phyloP scores from a whole-genome alignment of 805 yeast genomes.

The Torulaspora quercuum region DNA sequence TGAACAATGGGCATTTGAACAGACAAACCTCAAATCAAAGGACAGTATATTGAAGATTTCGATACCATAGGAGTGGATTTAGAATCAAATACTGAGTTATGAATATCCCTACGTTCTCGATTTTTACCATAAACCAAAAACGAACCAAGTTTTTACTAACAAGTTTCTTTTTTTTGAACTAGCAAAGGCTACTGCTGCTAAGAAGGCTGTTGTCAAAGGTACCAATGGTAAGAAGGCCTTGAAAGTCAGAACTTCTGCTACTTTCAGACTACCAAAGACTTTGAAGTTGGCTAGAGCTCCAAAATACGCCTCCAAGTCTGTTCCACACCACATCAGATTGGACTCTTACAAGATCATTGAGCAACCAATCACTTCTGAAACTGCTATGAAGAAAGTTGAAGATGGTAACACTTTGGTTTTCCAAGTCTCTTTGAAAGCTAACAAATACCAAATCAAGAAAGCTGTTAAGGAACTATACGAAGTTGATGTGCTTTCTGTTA shows the following conservation, averaged over 20 bases:
- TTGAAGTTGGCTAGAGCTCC: conserved; percentile 91
- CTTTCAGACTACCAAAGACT: conserved; percentile 98
- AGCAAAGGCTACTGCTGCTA: conserved; percentile 92
- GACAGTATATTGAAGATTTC: too few species aligned
- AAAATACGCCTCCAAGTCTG: conserved; percentile 91
- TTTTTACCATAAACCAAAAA: too few species aligned
- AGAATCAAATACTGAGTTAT: too few species aligned
- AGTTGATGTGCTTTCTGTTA: conserved; percentile 89
- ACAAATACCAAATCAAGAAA: conserved; percentile 97
- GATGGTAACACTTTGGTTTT: conserved; percentile 98
- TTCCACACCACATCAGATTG: conserved; percentile 95
- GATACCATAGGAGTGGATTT: too few species aligned
- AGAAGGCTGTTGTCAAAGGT: conserved; percentile 98
- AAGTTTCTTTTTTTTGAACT: conserved; percentile 18
- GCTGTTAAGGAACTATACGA: conserved; percentile 98
- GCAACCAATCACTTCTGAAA: conserved; percentile 95
- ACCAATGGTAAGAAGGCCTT: conserved; percentile 83
- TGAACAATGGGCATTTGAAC: too few species aligned
- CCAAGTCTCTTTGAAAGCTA: conserved; percentile 95
- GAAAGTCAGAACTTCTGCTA: conserved; percentile 91
- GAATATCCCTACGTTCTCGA: too few species aligned
- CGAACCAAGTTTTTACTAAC: conserved; percentile 21
- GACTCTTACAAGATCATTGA: conserved; percentile 93
- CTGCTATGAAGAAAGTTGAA: conserved; percentile 99
- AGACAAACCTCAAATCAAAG: too few species aligned